Conservation (phyloP, 495 filamentous ascomycete genomes). For the Xylaria longipes region DNA sequence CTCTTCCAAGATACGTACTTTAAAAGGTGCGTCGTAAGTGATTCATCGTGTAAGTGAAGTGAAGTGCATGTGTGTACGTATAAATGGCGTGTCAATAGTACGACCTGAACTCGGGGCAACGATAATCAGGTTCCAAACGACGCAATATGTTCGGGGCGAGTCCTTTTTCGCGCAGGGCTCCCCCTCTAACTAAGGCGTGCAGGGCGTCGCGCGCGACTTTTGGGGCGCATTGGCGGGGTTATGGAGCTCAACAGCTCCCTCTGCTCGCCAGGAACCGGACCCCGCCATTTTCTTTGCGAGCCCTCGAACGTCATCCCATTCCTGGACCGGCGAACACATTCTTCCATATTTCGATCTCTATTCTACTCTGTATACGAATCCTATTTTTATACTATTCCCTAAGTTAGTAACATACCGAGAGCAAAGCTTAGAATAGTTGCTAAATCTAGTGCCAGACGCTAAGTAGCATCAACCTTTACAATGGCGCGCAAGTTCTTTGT, state of each 20-base stretch:
- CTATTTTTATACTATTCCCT: neutral
- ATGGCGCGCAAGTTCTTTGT: constrained; percentile 99
- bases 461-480: constrained; percentile 35
- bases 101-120: neutral
- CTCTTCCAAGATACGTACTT: neutral
- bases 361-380: neutral
- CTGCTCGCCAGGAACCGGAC: constrained; percentile 16
- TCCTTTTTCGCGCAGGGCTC: constrained; percentile 21
- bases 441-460: neutral
- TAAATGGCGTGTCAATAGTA: neutral
- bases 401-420: neutral
- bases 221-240: constrained; percentile 16
- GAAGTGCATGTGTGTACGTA: neutral
- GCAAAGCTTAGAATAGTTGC: neutral
- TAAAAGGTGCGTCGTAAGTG: neutral
- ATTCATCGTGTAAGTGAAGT: neutral
- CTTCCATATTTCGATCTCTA: neutral
- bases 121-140: neutral
- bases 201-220: constrained; percentile 18
- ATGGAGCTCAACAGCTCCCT: constrained; percentile 15
- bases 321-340: neutral
- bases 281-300: constrained; percentile 18
- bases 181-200: neutral
- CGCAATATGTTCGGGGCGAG: constrained; percentile 3
- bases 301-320: constrained; percentile 14